A percentile compares a stretch with the other conserved stretches of the same genome.
Conservation (phyloP, 176 grass and related monocot species). For the Lolium multiflorum region DNA sequence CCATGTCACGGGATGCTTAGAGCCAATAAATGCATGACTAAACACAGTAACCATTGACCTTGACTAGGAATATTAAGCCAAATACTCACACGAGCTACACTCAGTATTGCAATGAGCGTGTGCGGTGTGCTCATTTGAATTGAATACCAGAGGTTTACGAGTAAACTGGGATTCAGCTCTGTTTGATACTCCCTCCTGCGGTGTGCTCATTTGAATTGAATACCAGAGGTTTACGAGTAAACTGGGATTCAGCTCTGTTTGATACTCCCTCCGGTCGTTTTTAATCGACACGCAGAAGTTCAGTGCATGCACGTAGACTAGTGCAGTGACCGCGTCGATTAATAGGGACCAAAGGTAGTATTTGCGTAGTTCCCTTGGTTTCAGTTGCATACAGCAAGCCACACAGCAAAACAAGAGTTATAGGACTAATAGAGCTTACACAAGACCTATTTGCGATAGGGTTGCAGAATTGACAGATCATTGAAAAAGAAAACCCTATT, state of each 20-base stretch:
- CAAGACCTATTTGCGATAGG: background rate
- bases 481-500: background rate
- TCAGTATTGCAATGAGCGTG: background rate
- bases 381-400: conserved; percentile 5
- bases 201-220: too few species aligned
- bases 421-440: conserved; percentile 6
- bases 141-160: background rate
- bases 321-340: too few species aligned
- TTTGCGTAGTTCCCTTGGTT: too few species aligned
- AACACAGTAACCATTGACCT: background rate
- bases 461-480: background rate
- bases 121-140: background rate
- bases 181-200: too few species aligned
- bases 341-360: too few species aligned
- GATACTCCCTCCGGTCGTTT: too few species aligned
- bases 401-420: background rate
- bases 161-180: background rate
- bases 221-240: too few species aligned
- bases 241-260: too few species aligned
- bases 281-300: too few species aligned
- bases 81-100: background rate
- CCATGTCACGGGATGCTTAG: background rate
- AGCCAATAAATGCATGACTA: background rate
- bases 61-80: background rate
- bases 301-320: too few species aligned